Conservation (phyloP, 148 eudicot species). For the Beta vulgaris region DNA sequence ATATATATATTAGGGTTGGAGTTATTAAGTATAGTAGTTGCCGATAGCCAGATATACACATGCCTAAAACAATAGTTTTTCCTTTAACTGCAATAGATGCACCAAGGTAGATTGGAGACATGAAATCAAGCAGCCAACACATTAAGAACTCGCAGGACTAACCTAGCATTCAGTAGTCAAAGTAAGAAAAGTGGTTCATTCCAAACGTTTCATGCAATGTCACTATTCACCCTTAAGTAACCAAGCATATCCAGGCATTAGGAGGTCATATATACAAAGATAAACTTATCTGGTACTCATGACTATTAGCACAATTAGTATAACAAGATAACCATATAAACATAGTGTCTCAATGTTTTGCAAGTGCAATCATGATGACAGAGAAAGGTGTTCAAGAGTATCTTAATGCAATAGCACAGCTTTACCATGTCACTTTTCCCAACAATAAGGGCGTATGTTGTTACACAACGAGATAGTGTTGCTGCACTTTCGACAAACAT, state of each 20-base stretch:
- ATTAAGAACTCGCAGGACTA: not conserved
- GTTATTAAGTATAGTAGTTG: no score
- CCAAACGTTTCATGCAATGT: not conserved
- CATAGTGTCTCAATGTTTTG: not conserved
- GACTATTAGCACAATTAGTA: not conserved
- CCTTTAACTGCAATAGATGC: not conserved
- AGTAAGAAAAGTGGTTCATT: not conserved
- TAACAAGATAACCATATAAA: not conserved
- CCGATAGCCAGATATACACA: no score
- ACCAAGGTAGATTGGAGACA: not conserved
- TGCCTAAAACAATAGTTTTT: no score
- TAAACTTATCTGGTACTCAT: no score
- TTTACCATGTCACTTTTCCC: constrained; percentile 61
- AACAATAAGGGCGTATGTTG: constrained; percentile 64
- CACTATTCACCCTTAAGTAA: no score
- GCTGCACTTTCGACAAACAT: constrained; percentile 80
- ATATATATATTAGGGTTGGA: no score
- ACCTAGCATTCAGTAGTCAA: not conserved
- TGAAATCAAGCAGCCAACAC: not conserved
- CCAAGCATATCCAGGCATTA: no score
- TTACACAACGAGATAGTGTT: constrained; percentile 76
- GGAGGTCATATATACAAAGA: no score
- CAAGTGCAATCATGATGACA: not conserved
- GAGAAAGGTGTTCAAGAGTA: not conserved
- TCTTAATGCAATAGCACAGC: not conserved